A percentile compares a stretch with the other conserved stretches of the same genome.
Conservation (phyloP, 1,139 yeast species). For the Diutina pseudorugosa region DNA sequence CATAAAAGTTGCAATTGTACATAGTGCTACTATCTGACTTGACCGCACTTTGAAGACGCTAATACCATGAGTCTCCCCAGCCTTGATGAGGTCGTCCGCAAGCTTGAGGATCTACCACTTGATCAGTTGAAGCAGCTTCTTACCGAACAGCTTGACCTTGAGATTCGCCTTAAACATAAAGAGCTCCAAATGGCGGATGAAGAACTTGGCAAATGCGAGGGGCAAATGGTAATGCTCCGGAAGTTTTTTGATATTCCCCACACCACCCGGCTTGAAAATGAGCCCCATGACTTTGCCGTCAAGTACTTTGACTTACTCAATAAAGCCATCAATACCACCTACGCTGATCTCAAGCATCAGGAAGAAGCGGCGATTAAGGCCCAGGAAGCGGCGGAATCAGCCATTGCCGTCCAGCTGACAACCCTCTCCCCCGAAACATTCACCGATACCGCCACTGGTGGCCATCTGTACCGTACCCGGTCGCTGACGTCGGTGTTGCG, state of each 20-base stretch:
- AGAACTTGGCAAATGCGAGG: conserved; percentile 54
- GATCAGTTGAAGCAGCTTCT: conserved; percentile 2
- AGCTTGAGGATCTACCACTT: background rate
- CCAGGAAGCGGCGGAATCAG: conserved; percentile 6
- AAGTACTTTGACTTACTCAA: conserved; percentile 31
- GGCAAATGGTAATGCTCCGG: conserved; percentile 42
- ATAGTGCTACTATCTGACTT: background rate
- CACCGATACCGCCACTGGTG: conserved; percentile 5
- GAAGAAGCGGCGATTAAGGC: background rate
- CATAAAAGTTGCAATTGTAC: background rate
- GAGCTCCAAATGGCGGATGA: conserved; percentile 47
- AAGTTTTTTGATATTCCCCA: conserved; percentile 40
- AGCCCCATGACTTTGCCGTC: conserved; percentile 39
- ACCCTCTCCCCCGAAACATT: conserved; percentile 4
- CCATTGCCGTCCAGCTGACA: conserved; percentile 5
- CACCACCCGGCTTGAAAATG: conserved; percentile 22
- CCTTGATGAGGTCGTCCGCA: background rate
- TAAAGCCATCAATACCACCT: conserved; percentile 23
- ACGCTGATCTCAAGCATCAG: conserved; percentile 13
- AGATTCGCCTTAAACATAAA: conserved; percentile 57
- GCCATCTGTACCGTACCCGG: conserved; percentile 32
- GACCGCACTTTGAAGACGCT: background rate
- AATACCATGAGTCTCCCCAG: background rate
- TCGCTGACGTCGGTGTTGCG: conserved; percentile 39
- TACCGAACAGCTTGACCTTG: conserved; percentile 44